Percentiles rank a stretch among this genome's conserved stretches.
phyloP scores from a whole-genome alignment of 805 yeast genomes.

The Myxozyma neotropica region DNA sequence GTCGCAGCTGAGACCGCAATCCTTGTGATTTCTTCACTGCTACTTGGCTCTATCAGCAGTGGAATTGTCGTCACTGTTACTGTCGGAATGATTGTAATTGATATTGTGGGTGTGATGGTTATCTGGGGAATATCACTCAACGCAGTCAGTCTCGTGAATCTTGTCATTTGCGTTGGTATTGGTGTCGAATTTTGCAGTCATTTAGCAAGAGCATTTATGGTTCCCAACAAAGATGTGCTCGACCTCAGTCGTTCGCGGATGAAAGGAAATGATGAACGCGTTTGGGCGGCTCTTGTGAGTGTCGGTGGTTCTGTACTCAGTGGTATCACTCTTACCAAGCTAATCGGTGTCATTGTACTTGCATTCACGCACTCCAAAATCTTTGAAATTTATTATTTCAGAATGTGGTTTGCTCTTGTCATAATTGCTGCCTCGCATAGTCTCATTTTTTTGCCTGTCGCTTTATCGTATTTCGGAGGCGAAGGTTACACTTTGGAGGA shows the following conservation, averaged over 20 bases:
- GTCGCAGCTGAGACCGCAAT: slow-evolving; percentile 56
- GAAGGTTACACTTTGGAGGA: slow-evolving; percentile 11
- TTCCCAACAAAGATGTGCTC: slow-evolving; percentile 45
- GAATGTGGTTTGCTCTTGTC: slow-evolving; percentile 90
- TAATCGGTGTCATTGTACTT: slow-evolving; percentile 82
- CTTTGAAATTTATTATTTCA: slow-evolving; percentile 86
- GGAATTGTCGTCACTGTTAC: slow-evolving; percentile 60
- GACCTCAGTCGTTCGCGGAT: slow-evolving; percentile 37
- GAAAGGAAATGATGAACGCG: slow-evolving; percentile 42
- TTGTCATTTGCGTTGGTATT: slow-evolving; percentile 88
- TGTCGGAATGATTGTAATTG: slow-evolving; percentile 64
- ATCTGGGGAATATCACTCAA: slow-evolving; percentile 75
- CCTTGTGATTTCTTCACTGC: slow-evolving; percentile 53
- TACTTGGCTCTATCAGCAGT: slow-evolving; percentile 68
- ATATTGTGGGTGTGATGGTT: slow-evolving; percentile 81
- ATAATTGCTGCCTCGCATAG: slow-evolving; percentile 78
- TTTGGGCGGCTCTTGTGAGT: slow-evolving; percentile 62
- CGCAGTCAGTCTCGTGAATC: slow-evolving; percentile 86
- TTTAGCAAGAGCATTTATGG: slow-evolving; percentile 74
- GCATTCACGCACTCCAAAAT: slow-evolving; percentile 87
- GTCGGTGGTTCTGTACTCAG: slow-evolving; percentile 91
- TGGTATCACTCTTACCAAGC: slow-evolving; percentile 87
- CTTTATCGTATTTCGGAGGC: slow-evolving; percentile 66
- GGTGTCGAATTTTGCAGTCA: slow-evolving; percentile 94
- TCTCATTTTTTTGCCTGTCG: slow-evolving; percentile 74